Conservation (phyloP, 179 eudicot genomes). For the Spinacia oleracea region DNA sequence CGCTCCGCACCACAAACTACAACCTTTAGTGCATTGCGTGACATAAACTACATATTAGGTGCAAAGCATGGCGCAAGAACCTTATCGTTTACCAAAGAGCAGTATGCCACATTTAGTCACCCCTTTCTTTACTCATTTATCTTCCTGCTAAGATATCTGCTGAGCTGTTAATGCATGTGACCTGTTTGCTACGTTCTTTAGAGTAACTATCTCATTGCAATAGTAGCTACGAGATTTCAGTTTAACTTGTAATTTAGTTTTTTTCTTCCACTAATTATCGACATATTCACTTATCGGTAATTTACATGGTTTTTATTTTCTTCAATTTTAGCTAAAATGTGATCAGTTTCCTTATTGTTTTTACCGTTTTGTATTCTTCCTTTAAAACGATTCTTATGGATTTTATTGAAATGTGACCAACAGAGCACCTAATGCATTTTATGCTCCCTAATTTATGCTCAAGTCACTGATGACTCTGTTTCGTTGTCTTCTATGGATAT, state of each 20-base stretch:
- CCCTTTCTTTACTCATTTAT: background rate
- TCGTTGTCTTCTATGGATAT: constrained; percentile 19
- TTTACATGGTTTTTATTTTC: background rate
- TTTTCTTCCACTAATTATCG: background rate
- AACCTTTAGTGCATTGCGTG: no score
- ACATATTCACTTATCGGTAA: background rate
- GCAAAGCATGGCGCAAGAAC: no score
- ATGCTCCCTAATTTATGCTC: background rate
- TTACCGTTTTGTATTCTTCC: background rate
- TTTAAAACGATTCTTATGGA: background rate
- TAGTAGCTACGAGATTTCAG: background rate
- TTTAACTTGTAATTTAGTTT: background rate
- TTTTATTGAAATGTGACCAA: constrained; percentile 1
- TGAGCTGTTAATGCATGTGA: background rate
- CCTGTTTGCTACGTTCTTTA: background rate
- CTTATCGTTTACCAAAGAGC: background rate
- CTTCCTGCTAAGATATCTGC: constrained; percentile 1
- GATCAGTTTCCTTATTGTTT: background rate
- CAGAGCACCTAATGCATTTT: background rate
- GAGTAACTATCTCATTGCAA: background rate
- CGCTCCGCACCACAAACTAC: no score
- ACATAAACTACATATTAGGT: no score
- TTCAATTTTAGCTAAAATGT: background rate
- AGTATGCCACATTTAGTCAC: background rate
- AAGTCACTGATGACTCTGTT: background rate